Base-by-base conservation (phyloP, 2,329 filamentous ascomycete species). In the Phaeoacremonium minimum region DNA sequence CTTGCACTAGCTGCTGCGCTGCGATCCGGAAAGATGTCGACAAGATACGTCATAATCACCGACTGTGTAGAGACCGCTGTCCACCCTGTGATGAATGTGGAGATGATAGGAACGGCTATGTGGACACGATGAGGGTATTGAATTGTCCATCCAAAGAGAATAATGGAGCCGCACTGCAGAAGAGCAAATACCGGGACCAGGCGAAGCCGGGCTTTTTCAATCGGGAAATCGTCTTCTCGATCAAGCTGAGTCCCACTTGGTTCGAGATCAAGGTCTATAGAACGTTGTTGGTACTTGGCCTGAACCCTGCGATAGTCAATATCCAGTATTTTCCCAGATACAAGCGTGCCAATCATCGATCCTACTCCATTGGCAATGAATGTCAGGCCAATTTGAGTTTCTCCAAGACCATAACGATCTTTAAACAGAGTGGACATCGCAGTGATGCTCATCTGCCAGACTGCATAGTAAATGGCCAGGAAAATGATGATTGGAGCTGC, bases 321-420 rank as follows among this genome's bases (percentile, higher is more conserved):
- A 42, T 79, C 67, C 0, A 78, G 60, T 19, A 77, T 57, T 33
- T 65, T 74, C 14, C 75, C 74, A 0, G 66, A 73, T 9, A 70
- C 47, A 0, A 75, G 51, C 0, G 71, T 75, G 2, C 73, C 73
- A 4, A 74, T 48, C 44, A 77, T 74, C 14, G 68, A 73, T 1
- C 75, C 74, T 0, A 65, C 63, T 0, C 75, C 75, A 16, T 75
- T 75, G 15, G 72, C 69, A 3, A 79, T 65, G 40, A 75, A 78
- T 0, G 67, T 67, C 3, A 75, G 51, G 0, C 71, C 71, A 12
- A 71, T 65, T 29, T 73, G 57, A 4, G 60, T 63, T 37, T 68
- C 65, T 5, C 38, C 50, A 1, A 73, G 54, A 7, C 55, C 55
- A 39, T 76, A 76, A 4, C 45, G 47, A 1, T 47, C 41, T 20